A percentile compares a stretch with the other conserved stretches of the same genome.
Conservation (phyloP, 208 protist species). For the Leishmania mexicana region DNA sequence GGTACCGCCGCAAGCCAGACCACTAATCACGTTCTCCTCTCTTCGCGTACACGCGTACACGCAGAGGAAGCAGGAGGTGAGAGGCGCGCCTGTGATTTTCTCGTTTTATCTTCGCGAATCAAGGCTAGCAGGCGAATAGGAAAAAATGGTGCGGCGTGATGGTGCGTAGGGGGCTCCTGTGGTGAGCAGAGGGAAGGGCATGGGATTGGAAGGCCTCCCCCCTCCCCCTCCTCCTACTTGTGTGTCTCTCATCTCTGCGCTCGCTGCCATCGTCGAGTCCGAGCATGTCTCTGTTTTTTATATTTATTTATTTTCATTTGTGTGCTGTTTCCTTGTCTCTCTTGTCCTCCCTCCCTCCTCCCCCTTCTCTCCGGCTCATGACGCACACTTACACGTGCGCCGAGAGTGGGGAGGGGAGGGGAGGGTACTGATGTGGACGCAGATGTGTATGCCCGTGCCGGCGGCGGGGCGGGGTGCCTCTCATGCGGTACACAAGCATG, state of each 20-base stretch:
- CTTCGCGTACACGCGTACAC: neutral
- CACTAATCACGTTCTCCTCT: constrained; percentile 49
- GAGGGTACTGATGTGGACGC: neutral
- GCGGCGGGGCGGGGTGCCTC: neutral
- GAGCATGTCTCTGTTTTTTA: neutral
- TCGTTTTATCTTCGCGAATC: neutral
- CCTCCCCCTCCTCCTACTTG: neutral
- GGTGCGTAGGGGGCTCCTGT: neutral
- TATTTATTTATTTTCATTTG: neutral
- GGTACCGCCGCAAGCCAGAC: constrained; percentile 96
- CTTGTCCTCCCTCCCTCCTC: neutral
- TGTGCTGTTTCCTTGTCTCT: neutral
- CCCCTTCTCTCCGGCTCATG: neutral
- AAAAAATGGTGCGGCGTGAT: neutral
- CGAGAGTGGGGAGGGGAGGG: neutral
- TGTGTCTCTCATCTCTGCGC: neutral
- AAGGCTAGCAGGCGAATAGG: neutral
- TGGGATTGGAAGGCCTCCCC: neutral
- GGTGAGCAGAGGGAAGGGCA: neutral
- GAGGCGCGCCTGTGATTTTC: neutral
- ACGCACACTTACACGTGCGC: neutral
- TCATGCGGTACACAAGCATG: neutral
- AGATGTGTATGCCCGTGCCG: neutral
- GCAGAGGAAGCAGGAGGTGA: neutral
- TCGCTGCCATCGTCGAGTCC: neutral